These are phyloP conservation scores for Nepenthes mirabilis DNA, from an alignment of 148 eudicot genomes.

Conservation along the genomic window DNA sequence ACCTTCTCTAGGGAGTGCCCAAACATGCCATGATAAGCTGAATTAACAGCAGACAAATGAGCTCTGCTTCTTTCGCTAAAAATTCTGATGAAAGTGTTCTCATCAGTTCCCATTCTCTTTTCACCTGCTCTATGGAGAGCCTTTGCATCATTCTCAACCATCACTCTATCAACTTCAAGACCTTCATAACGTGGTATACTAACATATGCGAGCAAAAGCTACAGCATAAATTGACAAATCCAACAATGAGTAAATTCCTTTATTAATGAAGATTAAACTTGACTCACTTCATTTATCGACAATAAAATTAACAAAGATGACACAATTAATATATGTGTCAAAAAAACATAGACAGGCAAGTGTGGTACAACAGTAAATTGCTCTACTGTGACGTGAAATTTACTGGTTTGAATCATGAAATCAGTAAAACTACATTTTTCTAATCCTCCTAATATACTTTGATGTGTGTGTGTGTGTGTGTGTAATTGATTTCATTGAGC, in stretches of 20 bases:
- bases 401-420: no score
- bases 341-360: no score
- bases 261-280: neutral
- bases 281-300: neutral
- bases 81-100: conserved; percentile 50
- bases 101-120: conserved; percentile 81
- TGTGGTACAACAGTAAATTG: no score
- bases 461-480: no score
- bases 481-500: no score
- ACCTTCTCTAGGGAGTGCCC: conserved; percentile 49
- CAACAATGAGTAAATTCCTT: neutral
- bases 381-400: no score
- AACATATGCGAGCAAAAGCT: conserved; percentile 69
- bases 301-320: neutral
- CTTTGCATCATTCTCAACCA: conserved; percentile 63
- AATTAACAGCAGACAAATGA: conserved; percentile 60
- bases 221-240: conserved; percentile 3
- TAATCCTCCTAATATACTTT: no score
- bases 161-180: conserved; percentile 42
- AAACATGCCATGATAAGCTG: conserved; percentile 39
- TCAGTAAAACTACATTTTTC: no score
- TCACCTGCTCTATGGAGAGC: conserved; percentile 80
- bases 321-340: neutral
- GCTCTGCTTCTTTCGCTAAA: conserved; percentile 71
- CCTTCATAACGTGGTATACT: conserved; percentile 61